These are phyloP conservation scores for Colletotrichum brevisporum DNA, from an alignment of 2,329 filamentous ascomycete genomes.

Conservation along the genomic window DNA sequence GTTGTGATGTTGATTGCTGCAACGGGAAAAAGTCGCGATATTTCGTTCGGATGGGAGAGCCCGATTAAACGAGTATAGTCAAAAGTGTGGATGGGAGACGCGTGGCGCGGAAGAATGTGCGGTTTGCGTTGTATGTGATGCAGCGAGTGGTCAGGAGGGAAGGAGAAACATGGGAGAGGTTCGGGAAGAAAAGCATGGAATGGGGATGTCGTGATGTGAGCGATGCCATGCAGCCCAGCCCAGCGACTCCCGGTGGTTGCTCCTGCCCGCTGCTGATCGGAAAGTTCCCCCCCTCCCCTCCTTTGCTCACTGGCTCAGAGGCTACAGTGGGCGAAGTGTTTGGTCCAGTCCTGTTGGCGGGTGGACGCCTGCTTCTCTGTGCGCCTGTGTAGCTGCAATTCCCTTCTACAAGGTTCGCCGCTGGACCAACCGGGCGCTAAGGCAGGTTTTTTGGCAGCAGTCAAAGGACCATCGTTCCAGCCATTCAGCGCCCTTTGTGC, in stretches of 20 bases:
- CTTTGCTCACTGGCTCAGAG: neutral
- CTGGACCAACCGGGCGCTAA: conserved; percentile 37
- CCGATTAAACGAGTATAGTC: too few species aligned
- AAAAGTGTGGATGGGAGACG: neutral
- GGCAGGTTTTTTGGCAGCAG: conserved; percentile 17
- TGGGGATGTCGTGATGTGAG: conserved; percentile 31
- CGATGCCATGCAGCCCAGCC: neutral
- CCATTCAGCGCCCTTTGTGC: conserved; percentile 29
- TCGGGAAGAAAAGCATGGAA: neutral
- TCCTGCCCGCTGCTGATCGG: conserved; percentile 28
- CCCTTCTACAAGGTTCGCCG: conserved; percentile 35
- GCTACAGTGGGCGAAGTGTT: conserved; percentile 18
- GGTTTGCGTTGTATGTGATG: neutral
- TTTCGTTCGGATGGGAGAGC: neutral
- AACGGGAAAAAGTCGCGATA: conserved; percentile 1
- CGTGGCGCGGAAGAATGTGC: neutral
- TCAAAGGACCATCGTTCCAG: conserved; percentile 16
- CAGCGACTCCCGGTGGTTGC: neutral
- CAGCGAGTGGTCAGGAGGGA: neutral
- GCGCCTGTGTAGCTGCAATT: conserved; percentile 10
- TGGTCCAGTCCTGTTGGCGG: conserved; percentile 40
- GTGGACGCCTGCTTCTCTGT: conserved; percentile 33
- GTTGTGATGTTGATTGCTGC: conserved; percentile 7
- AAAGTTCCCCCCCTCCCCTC: conserved; percentile 8
- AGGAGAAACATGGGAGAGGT: neutral